Conservation (phyloP, 495 filamentous ascomycete species). For the Aspergillus incahuasiensis region DNA sequence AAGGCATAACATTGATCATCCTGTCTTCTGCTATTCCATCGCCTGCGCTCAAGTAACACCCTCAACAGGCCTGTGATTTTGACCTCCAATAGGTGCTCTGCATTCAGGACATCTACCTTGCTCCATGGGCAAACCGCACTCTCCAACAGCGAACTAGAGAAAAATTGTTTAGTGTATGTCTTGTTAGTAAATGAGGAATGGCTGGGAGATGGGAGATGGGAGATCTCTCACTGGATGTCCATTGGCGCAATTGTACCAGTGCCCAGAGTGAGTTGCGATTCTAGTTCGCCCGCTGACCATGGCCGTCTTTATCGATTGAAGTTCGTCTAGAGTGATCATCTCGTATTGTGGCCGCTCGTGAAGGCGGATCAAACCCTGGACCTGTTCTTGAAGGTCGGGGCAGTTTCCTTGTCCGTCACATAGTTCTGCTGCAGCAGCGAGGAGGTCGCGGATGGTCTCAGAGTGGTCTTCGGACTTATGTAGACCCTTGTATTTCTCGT, state of each 20-base stretch:
- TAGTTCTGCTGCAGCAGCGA: constrained; percentile 1
- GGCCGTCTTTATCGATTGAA: constrained; percentile 5
- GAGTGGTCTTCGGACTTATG: background rate
- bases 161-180: constrained; percentile 3
- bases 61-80: constrained; percentile 4
- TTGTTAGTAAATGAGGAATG: background rate
- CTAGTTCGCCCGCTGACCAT: constrained; percentile 6
- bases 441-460: constrained; percentile 1
- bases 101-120: constrained; percentile 5
- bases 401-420: constrained; percentile 2
- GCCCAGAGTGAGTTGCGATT: constrained; percentile 20
- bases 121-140: constrained; percentile 4
- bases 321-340: background rate
- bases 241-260: constrained; percentile 34
- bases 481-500: constrained; percentile 1
- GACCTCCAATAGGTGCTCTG: constrained; percentile 4
- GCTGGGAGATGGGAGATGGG: background rate
- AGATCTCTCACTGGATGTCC: constrained; percentile 44
- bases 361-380: constrained; percentile 1
- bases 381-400: background rate
- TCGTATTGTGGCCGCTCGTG: constrained; percentile 1
- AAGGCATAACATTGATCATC: background rate
- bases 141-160: constrained; percentile 3
- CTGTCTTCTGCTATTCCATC: constrained; percentile 2
- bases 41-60: constrained; percentile 1